Evolutionary conservation across 2,329 filamentous ascomycete genomes (phyloP).

Genomic region (Aspergillus ibericus): DNA sequence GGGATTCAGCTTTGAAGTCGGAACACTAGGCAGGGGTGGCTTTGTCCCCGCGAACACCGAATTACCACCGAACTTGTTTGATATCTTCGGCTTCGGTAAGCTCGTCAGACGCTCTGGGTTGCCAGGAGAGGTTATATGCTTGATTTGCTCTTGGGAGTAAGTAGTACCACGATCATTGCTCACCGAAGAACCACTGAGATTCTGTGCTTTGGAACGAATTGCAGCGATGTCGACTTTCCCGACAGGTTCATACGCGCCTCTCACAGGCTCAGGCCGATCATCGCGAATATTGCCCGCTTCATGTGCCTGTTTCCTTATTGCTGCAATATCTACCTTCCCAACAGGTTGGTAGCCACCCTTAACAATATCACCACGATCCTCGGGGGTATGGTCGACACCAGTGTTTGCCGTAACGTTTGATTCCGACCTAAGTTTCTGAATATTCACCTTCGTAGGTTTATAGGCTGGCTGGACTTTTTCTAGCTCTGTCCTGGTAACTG

Average conservation of each 20-base stretch:
- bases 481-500: slow-evolving; percentile 77
- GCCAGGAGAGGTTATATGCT: slow-evolving; percentile 69
- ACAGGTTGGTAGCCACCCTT: slow-evolving; percentile 88
- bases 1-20: slow-evolving; percentile 62
- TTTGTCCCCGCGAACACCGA: slow-evolving; percentile 84
- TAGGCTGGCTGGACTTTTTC: slow-evolving; percentile 93
- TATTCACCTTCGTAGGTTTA: slow-evolving; percentile 92
- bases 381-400: slow-evolving; percentile 47
- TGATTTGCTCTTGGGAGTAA: slow-evolving; percentile 47
- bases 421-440: slow-evolving; percentile 77
- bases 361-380: slow-evolving; percentile 64
- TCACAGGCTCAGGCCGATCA: slow-evolving; percentile 79
- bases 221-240: slow-evolving; percentile 97
- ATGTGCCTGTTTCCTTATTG: slow-evolving; percentile 74
- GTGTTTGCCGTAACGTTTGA: slow-evolving; percentile 60
- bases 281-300: slow-evolving; percentile 59
- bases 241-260: slow-evolving; percentile 90
- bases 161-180: slow-evolving; percentile 43
- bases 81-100: slow-evolving; percentile 91
- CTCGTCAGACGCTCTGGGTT: slow-evolving; percentile 78
- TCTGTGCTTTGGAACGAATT: slow-evolving; percentile 81
- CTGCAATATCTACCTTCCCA: slow-evolving; percentile 96
- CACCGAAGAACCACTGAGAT: slow-evolving; percentile 44
- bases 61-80: slow-evolving; percentile 78
- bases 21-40: slow-evolving; percentile 72